These are phyloP conservation scores for Scheffersomyces coipomensis DNA, from an alignment of 805 yeast species.

Conservation along the genomic window DNA sequence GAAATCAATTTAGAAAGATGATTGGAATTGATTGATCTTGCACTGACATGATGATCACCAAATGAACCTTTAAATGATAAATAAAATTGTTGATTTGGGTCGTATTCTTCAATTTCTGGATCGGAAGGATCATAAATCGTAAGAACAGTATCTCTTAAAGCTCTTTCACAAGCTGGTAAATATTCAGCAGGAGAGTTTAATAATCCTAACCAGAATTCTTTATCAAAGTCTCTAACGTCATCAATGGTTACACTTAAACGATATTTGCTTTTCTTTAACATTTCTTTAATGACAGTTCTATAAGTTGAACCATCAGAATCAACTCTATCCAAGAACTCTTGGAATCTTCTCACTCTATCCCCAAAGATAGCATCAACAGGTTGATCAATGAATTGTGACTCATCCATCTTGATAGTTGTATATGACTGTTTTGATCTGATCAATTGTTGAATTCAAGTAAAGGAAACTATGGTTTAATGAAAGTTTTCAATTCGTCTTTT, in stretches of 20 bases:
- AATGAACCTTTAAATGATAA: slow-evolving; percentile 87
- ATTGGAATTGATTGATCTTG: slow-evolving; percentile 78
- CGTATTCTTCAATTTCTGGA: slow-evolving; percentile 50
- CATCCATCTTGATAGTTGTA: slow-evolving; percentile 8
- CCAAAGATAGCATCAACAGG: slow-evolving; percentile 54
- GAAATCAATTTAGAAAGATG: slow-evolving; percentile 80
- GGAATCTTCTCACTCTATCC: slow-evolving; percentile 85
- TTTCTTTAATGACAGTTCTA: slow-evolving; percentile 64
- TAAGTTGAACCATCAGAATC: slow-evolving; percentile 57
- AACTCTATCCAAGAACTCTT: slow-evolving; percentile 72
- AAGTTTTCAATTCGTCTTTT: no score
- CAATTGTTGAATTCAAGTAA: no score
- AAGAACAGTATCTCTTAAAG: slow-evolving; percentile 74
- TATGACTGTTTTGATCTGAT: no score
- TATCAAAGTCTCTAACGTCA: slow-evolving; percentile 82
- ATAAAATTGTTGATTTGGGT: slow-evolving; percentile 63
- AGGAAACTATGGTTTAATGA: no score
- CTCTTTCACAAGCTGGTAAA: slow-evolving; percentile 86
- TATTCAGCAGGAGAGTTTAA: slow-evolving; percentile 77
- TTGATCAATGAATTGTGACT: slow-evolving; percentile 19
- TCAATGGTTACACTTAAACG: slow-evolving; percentile 79
- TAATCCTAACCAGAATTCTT: slow-evolving; percentile 73
- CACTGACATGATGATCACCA: slow-evolving; percentile 83
- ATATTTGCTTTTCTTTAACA: slow-evolving; percentile 65
- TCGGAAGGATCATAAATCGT: slow-evolving; percentile 67